These are phyloP conservation scores for Aspergillus latus DNA, from an alignment of 2,329 filamentous ascomycete species.

Conservation along the genomic window DNA sequence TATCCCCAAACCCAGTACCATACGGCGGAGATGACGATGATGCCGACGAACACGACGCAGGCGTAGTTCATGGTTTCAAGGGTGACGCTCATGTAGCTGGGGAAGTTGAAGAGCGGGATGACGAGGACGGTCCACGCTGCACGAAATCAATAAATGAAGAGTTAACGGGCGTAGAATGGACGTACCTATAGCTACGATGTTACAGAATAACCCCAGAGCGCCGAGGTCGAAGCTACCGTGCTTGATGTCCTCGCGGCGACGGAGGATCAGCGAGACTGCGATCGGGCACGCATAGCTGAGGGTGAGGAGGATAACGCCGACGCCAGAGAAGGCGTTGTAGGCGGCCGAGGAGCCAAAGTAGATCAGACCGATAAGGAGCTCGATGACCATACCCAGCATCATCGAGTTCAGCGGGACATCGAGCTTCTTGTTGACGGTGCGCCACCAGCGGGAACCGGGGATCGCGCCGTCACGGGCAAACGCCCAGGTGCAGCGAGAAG, in stretches of 20 bases:
- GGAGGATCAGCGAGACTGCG: conserved; percentile 63
- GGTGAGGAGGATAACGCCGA: conserved; percentile 75
- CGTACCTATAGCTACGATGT: conserved; percentile 9
- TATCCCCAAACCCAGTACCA: conserved; percentile 66
- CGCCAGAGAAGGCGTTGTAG: conserved; percentile 77
- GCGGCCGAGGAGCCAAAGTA: conserved; percentile 76
- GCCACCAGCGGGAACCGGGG: conserved; percentile 67
- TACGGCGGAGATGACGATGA: conserved; percentile 58
- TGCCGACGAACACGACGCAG: conserved; percentile 65
- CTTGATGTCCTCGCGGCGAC: conserved; percentile 63
- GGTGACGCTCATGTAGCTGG: conserved; percentile 58
- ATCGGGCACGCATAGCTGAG: conserved; percentile 76
- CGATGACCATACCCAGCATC: conserved; percentile 65
- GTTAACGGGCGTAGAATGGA: not conserved
- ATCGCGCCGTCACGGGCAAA: conserved; percentile 77
- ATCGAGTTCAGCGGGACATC: conserved; percentile 71
- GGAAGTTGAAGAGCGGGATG: conserved; percentile 76
- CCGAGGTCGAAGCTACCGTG: conserved; percentile 69
- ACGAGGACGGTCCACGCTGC: conserved; percentile 66
- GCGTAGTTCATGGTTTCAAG: conserved; percentile 65
- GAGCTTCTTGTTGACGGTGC: conserved; percentile 62
- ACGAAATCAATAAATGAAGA: conserved; percentile 48
- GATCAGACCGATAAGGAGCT: conserved; percentile 71
- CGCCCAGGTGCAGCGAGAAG: conserved; percentile 72
- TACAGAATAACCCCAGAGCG: conserved; percentile 55